Base-by-base conservation (phyloP, 2,329 filamentous ascomycete genomes). In the Lecanosticta acicola region DNA sequence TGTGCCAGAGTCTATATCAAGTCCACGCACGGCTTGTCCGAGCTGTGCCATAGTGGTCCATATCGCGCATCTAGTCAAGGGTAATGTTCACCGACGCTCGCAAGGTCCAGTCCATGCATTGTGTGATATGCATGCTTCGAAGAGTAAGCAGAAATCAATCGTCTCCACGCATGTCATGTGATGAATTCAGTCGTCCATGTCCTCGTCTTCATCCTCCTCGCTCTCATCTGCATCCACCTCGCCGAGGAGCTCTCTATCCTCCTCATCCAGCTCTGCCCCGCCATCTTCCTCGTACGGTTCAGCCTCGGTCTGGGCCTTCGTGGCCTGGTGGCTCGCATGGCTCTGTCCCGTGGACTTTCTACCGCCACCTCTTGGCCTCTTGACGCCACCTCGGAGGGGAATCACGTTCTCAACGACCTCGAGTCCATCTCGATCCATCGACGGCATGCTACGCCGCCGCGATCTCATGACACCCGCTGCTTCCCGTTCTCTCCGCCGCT, bases 211-310 rank as follows among this genome's bases (percentile, higher is more conserved):
- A 29, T 64, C 60, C 16, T 62, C 62, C 13, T 69, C 68, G 21
- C 61, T 62, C 20, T 64, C 60, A 50, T 66, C 55, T 32, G 57
- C 59, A 57, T 67, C 64, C 8, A 63, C 61, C 34, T 68, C 65
- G 1, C 62, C 65, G 5, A 67, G 50, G 32, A 68, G 38, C 45
- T 67, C 65, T 26, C 64, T 50, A 47, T 67, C 66, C 48, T 67
- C 63, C 39, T 67, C 64, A 46, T 67, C 66, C 57, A 64, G 53
- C 29, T 41, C 39, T 4, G 26, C 26, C 17, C 26, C 26, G 39
- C 39, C 39, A 19, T 41, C 37, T 43, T 61, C 57, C 20, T 55
- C 55, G 16, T 49, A 49, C n/a, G 18, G 45, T 13, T 57, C 51
- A 9, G 49, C 45, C 18, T 29, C 24, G 24, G 24, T 11, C 24